Conservation (phyloP, 495 filamentous ascomycete species). For the Penicillium chermesinum region DNA sequence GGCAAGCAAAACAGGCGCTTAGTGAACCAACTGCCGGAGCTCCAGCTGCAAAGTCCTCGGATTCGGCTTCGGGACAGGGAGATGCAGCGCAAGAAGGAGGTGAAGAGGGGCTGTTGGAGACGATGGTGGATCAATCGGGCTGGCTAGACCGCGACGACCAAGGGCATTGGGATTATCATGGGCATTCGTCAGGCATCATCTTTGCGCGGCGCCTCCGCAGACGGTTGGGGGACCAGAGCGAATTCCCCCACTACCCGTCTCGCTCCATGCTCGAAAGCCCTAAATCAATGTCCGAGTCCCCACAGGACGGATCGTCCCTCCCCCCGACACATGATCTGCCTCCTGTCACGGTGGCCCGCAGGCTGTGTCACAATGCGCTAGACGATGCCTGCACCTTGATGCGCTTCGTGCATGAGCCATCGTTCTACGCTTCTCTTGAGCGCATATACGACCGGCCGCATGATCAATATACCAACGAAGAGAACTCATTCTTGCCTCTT, state of each 20-base stretch:
- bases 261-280: slow-evolving; percentile 62
- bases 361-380: slow-evolving; percentile 70
- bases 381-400: slow-evolving; percentile 80
- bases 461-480: slow-evolving; percentile 65
- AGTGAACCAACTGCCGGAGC: slow-evolving; percentile 1
- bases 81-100: slow-evolving; percentile 28
- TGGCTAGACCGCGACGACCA: slow-evolving; percentile 87
- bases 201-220: slow-evolving; percentile 82
- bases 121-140: slow-evolving; percentile 90
- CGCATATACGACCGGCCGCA: slow-evolving; percentile 68
- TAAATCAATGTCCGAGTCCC: slow-evolving; percentile 57
- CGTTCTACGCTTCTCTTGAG: slow-evolving; percentile 73
- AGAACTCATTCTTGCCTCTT: slow-evolving; percentile 77
- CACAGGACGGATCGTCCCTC: slow-evolving; percentile 44
- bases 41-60: slow-evolving; percentile 1
- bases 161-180: slow-evolving; percentile 92
- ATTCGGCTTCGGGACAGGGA: slow-evolving; percentile 5
- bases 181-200: slow-evolving; percentile 84
- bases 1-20: slow-evolving; percentile 22
- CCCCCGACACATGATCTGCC: slow-evolving; percentile 67
- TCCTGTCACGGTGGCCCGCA: slow-evolving; percentile 56
- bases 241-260: slow-evolving; percentile 41
- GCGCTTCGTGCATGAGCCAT: slow-evolving; percentile 82
- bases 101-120: slow-evolving; percentile 79
- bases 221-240: slow-evolving; percentile 57